phyloP scores from a whole-genome alignment of 1,284 basidiomycete species.

The Ustilago nuda region DNA sequence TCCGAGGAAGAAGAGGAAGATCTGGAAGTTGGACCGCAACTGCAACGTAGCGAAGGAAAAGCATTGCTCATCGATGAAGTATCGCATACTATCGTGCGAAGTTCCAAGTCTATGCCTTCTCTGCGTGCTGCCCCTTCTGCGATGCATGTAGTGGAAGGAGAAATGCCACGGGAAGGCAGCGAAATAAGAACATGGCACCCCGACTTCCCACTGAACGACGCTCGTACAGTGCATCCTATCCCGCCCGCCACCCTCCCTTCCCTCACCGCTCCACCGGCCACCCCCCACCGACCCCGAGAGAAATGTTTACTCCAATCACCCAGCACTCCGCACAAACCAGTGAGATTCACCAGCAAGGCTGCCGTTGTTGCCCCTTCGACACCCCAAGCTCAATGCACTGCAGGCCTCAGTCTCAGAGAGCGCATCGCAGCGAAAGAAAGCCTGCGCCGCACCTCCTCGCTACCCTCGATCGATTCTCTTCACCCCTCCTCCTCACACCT shows the following conservation, averaged over 20 bases:
- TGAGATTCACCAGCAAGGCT: slow-evolving; percentile 14
- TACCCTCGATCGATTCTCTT: slow-evolving; percentile 14
- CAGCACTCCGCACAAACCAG: slow-evolving; percentile 20
- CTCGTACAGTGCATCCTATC: slow-evolving; percentile 27
- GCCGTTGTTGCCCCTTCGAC: background rate
- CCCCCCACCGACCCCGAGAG: slow-evolving; percentile 32
- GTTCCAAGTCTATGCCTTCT: slow-evolving; percentile 21
- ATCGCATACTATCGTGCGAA: slow-evolving; percentile 15
- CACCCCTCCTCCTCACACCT: slow-evolving; percentile 4
- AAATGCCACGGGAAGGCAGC: slow-evolving; percentile 23
- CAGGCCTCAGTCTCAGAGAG: slow-evolving; percentile 38
- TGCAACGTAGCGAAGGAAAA: slow-evolving; percentile 10
- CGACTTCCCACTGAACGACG: slow-evolving; percentile 40
- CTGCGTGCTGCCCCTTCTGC: slow-evolving; percentile 1
- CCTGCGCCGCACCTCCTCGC: slow-evolving; percentile 36
- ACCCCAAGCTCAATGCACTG: slow-evolving; percentile 1
- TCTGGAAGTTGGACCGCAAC: background rate
- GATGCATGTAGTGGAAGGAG: background rate
- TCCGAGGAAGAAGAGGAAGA: slow-evolving; percentile 31
- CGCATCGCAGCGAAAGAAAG: slow-evolving; percentile 57
- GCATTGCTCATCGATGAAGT: slow-evolving; percentile 40
- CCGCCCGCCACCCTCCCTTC: slow-evolving; percentile 37
- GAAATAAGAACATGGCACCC: slow-evolving; percentile 37
- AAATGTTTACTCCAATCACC: slow-evolving; percentile 4
- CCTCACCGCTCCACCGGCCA: slow-evolving; percentile 20